Conservation (phyloP, 2,329 filamentous ascomycete genomes). For the Aspergillus eucalypticola region DNA sequence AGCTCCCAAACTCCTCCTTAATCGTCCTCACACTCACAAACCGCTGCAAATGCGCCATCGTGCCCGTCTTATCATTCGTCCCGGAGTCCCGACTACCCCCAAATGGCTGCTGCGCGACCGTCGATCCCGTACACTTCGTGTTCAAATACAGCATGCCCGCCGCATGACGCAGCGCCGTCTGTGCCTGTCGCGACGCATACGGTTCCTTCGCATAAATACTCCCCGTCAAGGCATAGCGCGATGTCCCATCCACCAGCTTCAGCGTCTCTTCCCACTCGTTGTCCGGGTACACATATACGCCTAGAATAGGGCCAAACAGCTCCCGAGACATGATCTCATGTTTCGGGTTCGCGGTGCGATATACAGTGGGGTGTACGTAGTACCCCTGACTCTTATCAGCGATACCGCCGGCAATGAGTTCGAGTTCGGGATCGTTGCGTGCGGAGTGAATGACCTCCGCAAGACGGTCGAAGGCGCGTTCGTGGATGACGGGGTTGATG, state of each 20-base stretch:
- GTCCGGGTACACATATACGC: conserved; percentile 77
- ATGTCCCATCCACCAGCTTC: conserved; percentile 45
- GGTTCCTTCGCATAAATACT: conserved; percentile 46
- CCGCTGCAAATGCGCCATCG: conserved; percentile 50
- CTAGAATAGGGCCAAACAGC: conserved; percentile 77
- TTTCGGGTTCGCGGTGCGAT: conserved; percentile 68
- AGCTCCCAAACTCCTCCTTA: conserved; percentile 52
- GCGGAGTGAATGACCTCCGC: conserved; percentile 72
- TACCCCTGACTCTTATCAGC: conserved; percentile 68
- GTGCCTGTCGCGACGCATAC: conserved; percentile 51
- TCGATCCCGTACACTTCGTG: conserved; percentile 59
- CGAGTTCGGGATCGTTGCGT: conserved; percentile 70
- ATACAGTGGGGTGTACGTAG: conserved; percentile 81
- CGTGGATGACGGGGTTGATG: conserved; percentile 82
- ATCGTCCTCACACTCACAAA: conserved; percentile 56
- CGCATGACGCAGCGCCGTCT: conserved; percentile 54
- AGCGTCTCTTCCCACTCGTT: conserved; percentile 55
- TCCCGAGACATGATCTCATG: conserved; percentile 75
- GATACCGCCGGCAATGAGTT: conserved; percentile 74
- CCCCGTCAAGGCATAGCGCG: conserved; percentile 44
- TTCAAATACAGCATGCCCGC: conserved; percentile 62
- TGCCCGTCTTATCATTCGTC: conserved; percentile 60
- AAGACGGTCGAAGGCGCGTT: conserved; percentile 76
- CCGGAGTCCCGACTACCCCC: conserved; percentile 56
- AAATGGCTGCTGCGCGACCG: conserved; percentile 60